Evolutionary conservation across 1,284 basidiomycete genomes (phyloP).

Genomic region (Tylopilus orsonianus): DNA sequence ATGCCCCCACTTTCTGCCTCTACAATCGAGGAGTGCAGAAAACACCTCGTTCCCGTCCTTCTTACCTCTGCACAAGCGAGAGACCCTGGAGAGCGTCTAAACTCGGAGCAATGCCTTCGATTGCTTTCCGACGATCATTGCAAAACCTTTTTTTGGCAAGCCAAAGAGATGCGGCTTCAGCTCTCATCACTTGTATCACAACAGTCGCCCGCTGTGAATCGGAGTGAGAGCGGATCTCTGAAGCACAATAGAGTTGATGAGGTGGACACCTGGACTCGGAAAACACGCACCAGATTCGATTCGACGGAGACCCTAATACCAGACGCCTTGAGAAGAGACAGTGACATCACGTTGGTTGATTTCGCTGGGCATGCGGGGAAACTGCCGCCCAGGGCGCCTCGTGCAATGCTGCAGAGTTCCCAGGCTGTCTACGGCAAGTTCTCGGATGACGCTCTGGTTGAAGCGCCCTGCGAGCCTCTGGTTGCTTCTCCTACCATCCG

Average conservation of each 20-base stretch:
- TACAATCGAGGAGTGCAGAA: slow-evolving; percentile 30
- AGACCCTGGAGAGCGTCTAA: slow-evolving; percentile 12
- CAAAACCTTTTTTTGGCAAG: slow-evolving; percentile 18
- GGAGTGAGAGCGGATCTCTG: slow-evolving; percentile 2
- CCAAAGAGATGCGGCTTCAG: slow-evolving; percentile 28
- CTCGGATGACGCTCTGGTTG: background rate
- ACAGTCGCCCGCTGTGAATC: slow-evolving; percentile 8
- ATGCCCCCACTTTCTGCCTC: slow-evolving; percentile 11
- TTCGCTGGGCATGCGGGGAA: slow-evolving; percentile 5
- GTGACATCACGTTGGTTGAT: slow-evolving; percentile 29
- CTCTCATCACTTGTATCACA: slow-evolving; percentile 13
- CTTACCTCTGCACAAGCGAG: slow-evolving; percentile 18
- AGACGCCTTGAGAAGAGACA: slow-evolving; percentile 23
- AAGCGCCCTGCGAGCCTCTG: slow-evolving; percentile 1
- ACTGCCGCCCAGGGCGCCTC: slow-evolving; percentile 25
- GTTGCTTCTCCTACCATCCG: slow-evolving; percentile 7
- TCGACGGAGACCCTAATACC: slow-evolving; percentile 14
- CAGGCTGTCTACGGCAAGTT: background rate
- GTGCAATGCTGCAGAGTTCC: slow-evolving; percentile 21
- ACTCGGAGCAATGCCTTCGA: slow-evolving; percentile 19
- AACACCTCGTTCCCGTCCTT: slow-evolving; percentile 27
- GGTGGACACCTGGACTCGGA: slow-evolving; percentile 15
- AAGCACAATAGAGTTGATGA: slow-evolving; percentile 18
- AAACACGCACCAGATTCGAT: slow-evolving; percentile 17
- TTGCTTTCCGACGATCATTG: slow-evolving; percentile 33